Percentiles rank a stretch among this genome's conserved stretches.
Conservation (phyloP, 2,329 filamentous ascomycete genomes). For the Davidsoniella virescens region DNA sequence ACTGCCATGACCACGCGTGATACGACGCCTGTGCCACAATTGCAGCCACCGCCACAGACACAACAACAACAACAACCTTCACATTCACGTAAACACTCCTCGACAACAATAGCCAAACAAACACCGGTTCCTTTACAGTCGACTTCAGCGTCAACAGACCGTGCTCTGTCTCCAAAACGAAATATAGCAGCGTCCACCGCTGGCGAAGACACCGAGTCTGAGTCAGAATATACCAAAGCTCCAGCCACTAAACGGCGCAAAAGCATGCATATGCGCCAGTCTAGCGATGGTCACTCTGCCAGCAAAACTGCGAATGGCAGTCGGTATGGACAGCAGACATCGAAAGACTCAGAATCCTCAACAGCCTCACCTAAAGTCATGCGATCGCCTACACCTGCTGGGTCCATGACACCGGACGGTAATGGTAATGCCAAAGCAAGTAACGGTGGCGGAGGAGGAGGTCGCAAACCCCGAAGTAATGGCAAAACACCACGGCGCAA, state of each 20-base stretch:
- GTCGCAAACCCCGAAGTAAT: slow-evolving; percentile 14
- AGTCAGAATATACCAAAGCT: slow-evolving; percentile 4
- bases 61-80: background rate
- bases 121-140: background rate
- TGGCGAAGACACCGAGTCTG: slow-evolving; percentile 8
- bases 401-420: background rate
- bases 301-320: background rate
- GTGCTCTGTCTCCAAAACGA: slow-evolving; percentile 6
- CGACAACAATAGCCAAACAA: background rate
- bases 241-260: slow-evolving; percentile 8
- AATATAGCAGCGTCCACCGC: background rate
- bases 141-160: too few species aligned
- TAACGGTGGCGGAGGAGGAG: too few species aligned
- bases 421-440: too few species aligned
- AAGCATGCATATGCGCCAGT: slow-evolving; percentile 6
- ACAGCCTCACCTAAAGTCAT: background rate
- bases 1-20: slow-evolving; percentile 21
- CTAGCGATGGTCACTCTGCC: background rate
- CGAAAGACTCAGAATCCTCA: background rate
- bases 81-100: background rate
- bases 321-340: too few species aligned
- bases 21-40: slow-evolving; percentile 37
- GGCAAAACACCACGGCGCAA: slow-evolving; percentile 47
- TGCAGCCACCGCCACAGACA: background rate
- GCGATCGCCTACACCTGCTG: background rate